Conservation (phyloP, 2,329 filamentous ascomycete genomes). For the Pseudocercospora pini-densiflorae region DNA sequence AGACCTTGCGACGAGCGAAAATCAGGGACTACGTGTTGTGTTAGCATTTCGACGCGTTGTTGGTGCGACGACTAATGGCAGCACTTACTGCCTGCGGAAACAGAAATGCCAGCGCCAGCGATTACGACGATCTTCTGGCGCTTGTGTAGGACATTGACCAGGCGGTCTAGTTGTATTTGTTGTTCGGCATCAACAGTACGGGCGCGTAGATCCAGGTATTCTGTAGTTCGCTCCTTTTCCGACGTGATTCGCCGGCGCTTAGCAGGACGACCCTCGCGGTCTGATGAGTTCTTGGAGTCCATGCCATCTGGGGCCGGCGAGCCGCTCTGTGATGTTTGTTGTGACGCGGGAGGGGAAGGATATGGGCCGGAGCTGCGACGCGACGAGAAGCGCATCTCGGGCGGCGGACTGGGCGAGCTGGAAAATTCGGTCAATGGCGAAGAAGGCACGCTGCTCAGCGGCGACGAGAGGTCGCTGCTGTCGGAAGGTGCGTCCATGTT, state of each 20-base stretch:
- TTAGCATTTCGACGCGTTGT: constrained; percentile 26
- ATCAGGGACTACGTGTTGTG: constrained; percentile 72
- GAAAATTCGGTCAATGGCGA: constrained; percentile 28
- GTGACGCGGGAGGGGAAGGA: constrained; percentile 48
- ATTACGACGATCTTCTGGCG: constrained; percentile 98
- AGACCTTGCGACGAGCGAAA: constrained; percentile 91
- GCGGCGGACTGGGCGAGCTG: constrained; percentile 25
- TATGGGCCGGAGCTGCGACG: constrained; percentile 43
- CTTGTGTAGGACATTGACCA: constrained; percentile 76
- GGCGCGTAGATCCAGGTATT: constrained; percentile 72
- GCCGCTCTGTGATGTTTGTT: constrained; percentile 50
- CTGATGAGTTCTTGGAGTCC: constrained; percentile 63
- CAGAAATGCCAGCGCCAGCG: constrained; percentile 94
- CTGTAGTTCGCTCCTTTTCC: constrained; percentile 69
- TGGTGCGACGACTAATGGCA: constrained; percentile 25
- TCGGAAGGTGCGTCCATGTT: constrained; percentile 15
- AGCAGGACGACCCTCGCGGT: constrained; percentile 68
- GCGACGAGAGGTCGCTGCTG: constrained; percentile 26
- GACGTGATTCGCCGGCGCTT: constrained; percentile 74
- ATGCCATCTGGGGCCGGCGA: constrained; percentile 53
- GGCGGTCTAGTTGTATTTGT: constrained; percentile 65
- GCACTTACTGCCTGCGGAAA: constrained; percentile 84
- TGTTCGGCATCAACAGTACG: constrained; percentile 61
- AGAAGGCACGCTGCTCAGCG: constrained; percentile 33
- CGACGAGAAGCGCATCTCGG: constrained; percentile 28